Base-by-base conservation (phyloP, 371 early-diverging fungal species). In the Mortierella sp. region DNA sequence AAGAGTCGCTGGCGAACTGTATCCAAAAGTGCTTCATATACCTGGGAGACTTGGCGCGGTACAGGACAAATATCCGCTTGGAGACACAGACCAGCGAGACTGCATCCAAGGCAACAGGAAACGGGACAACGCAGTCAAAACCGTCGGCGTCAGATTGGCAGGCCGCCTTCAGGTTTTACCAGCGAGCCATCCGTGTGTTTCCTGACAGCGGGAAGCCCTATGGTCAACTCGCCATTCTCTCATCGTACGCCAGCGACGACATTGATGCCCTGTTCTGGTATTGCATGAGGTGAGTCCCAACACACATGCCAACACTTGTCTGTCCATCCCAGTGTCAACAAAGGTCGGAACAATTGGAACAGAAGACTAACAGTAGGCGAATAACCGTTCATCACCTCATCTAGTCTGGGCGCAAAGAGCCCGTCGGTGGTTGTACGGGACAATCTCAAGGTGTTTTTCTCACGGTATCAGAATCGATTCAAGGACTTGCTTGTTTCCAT, bases 241-340 rank as follows among this genome's bases (percentile, higher is more conserved):
- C 91, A 8, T 73, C 84, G 4, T 87, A 88, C 73, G 74, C 82
- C 14, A 77, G 75, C 75, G 84, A 88, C 47, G 86, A 88, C 57
- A 70, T 90, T 42, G 89, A 90, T 74, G 80, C 85, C 13, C 76
- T 90, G 26, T 90, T 89, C 71, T 90, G 89, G 89, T 88, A 90
- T 78, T 82, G 81, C 52, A 82, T 88, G 28, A 89, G 89, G 89
- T 89, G 79, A 54, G 70, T 50, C 14, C 5, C 45, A 70, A 44
- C n/a, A 72, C 52, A 9, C 31, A 44, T 26, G 24, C 44, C 26
- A 60, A 11, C 44, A 13, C 11, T 71, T 45, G 44, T 71, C 45
- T 28, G 28, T 70, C 44, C 8, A 16, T 38, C 11, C 24, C 70
- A 44, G 26, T 57, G n/a, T 31, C 60, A 31, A 31, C 60, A 60